Percentiles rank a stretch among this genome's conserved stretches.
These are phyloP conservation scores for Lepidium sativum DNA, from an alignment of 345 rosid genomes.

Conservation along the genomic window DNA sequence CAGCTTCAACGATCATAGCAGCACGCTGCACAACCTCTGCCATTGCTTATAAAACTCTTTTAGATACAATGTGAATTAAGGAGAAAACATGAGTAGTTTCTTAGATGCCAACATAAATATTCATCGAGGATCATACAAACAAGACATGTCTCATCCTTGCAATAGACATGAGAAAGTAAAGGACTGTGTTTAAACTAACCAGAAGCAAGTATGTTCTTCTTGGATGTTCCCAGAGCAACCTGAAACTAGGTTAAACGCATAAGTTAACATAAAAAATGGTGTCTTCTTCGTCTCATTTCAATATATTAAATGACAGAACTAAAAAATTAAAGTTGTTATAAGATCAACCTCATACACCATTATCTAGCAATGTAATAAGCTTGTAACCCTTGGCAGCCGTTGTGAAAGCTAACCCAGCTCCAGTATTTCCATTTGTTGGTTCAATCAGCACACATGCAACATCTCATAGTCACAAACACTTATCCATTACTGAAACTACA, in stretches of 20 bases:
- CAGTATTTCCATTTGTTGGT: too few species aligned
- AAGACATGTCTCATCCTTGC: not conserved
- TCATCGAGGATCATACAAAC: too few species aligned
- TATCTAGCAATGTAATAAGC: too few species aligned
- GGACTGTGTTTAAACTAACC: slow-evolving; percentile 31
- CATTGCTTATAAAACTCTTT: not conserved
- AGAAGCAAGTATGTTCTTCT: slow-evolving; percentile 65
- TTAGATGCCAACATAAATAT: too few species aligned
- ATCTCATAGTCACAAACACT: too few species aligned
- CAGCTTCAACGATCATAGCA: slow-evolving; percentile 62
- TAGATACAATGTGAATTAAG: not conserved
- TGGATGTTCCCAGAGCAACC: slow-evolving; percentile 50
- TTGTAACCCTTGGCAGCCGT: too few species aligned
- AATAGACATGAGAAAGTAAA: not conserved
- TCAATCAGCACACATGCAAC: too few species aligned
- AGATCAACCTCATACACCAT: not conserved
- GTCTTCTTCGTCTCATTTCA: not conserved
- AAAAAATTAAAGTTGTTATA: too few species aligned
- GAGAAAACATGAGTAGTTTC: not conserved
- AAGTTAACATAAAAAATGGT: not conserved
- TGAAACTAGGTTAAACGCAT: slow-evolving; percentile 14
- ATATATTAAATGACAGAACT: not conserved
- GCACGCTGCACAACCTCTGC: slow-evolving; percentile 76
- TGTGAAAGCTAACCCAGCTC: too few species aligned
- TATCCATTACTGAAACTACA: too few species aligned